Percentiles rank a stretch among this genome's conserved stretches.
phyloP scores from a whole-genome alignment of 2,329 filamentous ascomycete genomes.

The Alternaria arbusti region DNA sequence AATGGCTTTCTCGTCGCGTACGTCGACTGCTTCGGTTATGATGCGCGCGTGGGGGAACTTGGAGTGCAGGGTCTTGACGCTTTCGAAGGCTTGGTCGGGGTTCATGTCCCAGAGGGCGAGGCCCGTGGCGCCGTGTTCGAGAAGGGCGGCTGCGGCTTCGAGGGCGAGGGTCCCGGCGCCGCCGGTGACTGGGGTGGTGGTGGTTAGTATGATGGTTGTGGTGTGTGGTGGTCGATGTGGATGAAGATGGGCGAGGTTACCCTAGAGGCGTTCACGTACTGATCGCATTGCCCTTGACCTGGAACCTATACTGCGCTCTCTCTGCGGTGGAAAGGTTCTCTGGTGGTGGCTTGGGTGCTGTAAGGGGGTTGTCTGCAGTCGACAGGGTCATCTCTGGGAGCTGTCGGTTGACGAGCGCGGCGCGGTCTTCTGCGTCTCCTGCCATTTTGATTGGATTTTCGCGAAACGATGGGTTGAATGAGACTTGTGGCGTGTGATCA shows the following conservation, averaged over 20 bases:
- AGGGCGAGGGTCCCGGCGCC: slow-evolving; percentile 70
- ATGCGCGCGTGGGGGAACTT: slow-evolving; percentile 64
- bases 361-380: slow-evolving; percentile 52
- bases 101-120: slow-evolving; percentile 68
- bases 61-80: slow-evolving; percentile 55
- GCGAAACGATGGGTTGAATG: neutral
- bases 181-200: slow-evolving; percentile 61
- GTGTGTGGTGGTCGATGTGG: neutral
- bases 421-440: slow-evolving; percentile 49
- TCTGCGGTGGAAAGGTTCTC: slow-evolving; percentile 50
- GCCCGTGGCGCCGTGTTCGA: slow-evolving; percentile 69
- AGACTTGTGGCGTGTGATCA: neutral
- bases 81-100: slow-evolving; percentile 49
- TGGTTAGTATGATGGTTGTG: neutral
- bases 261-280: slow-evolving; percentile 48
- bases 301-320: slow-evolving; percentile 57
- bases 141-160: slow-evolving; percentile 64
- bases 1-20: slow-evolving; percentile 62
- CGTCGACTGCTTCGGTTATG: slow-evolving; percentile 61
- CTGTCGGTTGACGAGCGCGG: slow-evolving; percentile 52
- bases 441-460: slow-evolving; percentile 30
- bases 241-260: slow-evolving; percentile 12
- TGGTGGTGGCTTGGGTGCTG: slow-evolving; percentile 53
- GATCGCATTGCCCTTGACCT: slow-evolving; percentile 61
- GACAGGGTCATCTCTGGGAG: slow-evolving; percentile 60